These are phyloP conservation scores for Aspergillus cavernicola DNA, from an alignment of 495 filamentous ascomycete genomes.

Conservation along the genomic window DNA sequence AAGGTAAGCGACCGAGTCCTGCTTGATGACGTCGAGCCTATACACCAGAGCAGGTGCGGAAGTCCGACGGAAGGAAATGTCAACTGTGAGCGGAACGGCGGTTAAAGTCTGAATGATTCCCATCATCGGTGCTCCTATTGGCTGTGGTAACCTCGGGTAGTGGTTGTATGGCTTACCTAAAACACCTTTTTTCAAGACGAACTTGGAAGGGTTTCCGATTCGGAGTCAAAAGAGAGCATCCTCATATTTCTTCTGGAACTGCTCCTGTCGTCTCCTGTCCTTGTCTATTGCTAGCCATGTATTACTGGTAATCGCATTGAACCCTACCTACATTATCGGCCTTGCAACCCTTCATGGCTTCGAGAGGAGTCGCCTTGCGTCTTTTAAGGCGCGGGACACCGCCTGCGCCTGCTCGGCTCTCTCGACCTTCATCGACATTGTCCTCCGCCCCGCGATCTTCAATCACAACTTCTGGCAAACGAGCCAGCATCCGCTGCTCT, in stretches of 20 bases:
- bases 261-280: background rate
- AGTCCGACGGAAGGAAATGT: background rate
- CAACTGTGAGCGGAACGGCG: background rate
- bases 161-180: constrained; percentile 19
- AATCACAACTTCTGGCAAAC: constrained; percentile 21
- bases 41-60: too few relatives aligned
- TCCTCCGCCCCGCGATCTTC: constrained; percentile 22
- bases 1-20: too few relatives aligned
- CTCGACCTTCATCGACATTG: constrained; percentile 28
- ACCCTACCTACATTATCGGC: background rate
- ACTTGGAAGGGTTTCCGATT: background rate
- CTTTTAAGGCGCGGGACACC: constrained; percentile 44
- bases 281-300: background rate
- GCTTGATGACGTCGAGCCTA: too few relatives aligned
- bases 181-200: background rate
- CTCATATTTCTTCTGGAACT: background rate
- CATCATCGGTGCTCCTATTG: constrained; percentile 31
- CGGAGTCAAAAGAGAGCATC: background rate
- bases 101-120: constrained; percentile 18
- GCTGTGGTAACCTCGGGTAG: constrained; percentile 19
- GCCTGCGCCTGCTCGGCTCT: constrained; percentile 25
- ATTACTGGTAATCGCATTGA: background rate
- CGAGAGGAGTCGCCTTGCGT: constrained; percentile 39
- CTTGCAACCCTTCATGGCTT: constrained; percentile 31
- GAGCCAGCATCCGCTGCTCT: constrained; percentile 18